phyloP scores from a whole-genome alignment of 768 basidiomycete species.

The Pleurotus giganteus region DNA sequence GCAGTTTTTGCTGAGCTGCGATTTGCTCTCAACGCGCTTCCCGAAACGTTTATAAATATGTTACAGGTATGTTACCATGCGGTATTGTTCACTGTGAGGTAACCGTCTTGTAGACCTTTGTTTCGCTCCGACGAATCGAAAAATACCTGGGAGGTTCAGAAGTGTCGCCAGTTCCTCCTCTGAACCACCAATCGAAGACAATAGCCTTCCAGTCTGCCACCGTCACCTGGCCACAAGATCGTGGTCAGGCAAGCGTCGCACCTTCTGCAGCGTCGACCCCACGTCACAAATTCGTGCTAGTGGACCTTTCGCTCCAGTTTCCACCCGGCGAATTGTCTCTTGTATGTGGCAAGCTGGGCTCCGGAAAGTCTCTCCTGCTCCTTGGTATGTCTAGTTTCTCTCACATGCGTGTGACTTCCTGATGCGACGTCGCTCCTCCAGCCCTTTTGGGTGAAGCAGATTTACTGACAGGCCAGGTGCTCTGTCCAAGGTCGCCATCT shows the following conservation, averaged over 20 bases:
- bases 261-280: constrained; percentile 71
- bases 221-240: constrained; percentile 87
- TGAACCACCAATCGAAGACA: constrained; percentile 52
- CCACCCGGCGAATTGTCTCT: constrained; percentile 77
- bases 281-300: constrained; percentile 71
- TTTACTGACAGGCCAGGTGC: constrained; percentile 73
- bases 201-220: constrained; percentile 84
- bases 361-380: constrained; percentile 86
- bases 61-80: constrained; percentile 53
- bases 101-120: constrained; percentile 50
- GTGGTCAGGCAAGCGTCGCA: constrained; percentile 37
- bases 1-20: constrained; percentile 86
- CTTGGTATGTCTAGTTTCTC: constrained; percentile 38
- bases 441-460: constrained; percentile 89
- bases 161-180: constrained; percentile 58
- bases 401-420: constrained; percentile 1
- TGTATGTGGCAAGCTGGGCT: constrained; percentile 86
- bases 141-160: constrained; percentile 81
- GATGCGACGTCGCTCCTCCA: constrained; percentile 20
- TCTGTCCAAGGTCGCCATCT: constrained; percentile 84
- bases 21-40: constrained; percentile 83
- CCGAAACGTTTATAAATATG: constrained; percentile 89
- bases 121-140: constrained; percentile 88
- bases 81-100: not conserved
- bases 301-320: constrained; percentile 78